A percentile compares a stretch with the other conserved stretches of the same genome.
phyloP scores from a whole-genome alignment of 306 rosid species.

The Cucurbita argyrosperma region DNA sequence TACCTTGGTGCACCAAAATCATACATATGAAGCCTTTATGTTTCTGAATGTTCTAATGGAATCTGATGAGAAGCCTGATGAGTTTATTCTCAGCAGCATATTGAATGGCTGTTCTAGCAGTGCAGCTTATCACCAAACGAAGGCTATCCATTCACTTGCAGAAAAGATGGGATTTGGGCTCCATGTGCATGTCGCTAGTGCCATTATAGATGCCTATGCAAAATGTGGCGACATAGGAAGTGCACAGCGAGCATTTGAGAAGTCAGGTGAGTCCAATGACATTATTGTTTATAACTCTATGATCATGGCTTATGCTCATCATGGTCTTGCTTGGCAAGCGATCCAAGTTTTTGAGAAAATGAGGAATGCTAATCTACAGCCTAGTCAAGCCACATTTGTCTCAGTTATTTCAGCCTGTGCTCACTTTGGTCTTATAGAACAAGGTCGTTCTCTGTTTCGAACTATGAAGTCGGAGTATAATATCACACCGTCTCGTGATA shows the following conservation, averaged over 20 bases:
- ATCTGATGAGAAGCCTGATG: constrained; percentile 33
- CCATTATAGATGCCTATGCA: constrained; percentile 44
- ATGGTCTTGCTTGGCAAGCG: constrained; percentile 32
- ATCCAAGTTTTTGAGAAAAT: constrained; percentile 25
- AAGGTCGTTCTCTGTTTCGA: constrained; percentile 23
- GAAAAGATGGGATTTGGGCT: constrained; percentile 34
- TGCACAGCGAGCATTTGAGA: constrained; percentile 20
- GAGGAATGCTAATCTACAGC: constrained; percentile 24
- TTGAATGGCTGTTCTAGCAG: constrained; percentile 28
- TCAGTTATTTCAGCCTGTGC: constrained; percentile 38
- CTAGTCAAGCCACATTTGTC: constrained; percentile 41
- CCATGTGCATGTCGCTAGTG: constrained; percentile 33
- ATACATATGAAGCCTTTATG: constrained; percentile 22
- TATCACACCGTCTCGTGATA: constrained; percentile 26
- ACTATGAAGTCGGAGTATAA: constrained; percentile 17
- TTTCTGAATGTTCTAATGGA: constrained; percentile 19
- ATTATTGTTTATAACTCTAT: constrained; percentile 34
- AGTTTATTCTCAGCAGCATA: constrained; percentile 36
- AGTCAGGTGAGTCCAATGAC: constrained; percentile 19
- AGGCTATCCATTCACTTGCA: constrained; percentile 22
- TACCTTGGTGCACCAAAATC: constrained; percentile 26
- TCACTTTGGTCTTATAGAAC: constrained; percentile 33
- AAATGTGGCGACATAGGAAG: constrained; percentile 36
- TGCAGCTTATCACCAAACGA: constrained; percentile 24
- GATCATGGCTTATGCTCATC: constrained; percentile 42